Evolutionary conservation across 2,329 filamentous ascomycete species (phyloP), one percentile per base, ranked within the genome.

Genomic region (Annulohypoxylon truncatum): DNA sequence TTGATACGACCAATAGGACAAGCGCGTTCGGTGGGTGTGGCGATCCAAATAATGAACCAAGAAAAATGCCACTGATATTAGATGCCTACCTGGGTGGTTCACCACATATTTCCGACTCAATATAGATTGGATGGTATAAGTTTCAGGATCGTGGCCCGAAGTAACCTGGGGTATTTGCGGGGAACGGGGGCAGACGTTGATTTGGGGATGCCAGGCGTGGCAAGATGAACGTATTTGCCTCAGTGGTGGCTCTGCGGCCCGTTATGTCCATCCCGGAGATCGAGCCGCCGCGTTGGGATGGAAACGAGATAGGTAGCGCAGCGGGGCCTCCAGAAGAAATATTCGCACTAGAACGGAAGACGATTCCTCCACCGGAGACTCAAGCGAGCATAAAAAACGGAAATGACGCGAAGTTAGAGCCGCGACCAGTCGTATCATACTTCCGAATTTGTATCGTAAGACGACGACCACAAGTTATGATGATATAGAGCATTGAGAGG

Each of bases 161-260:
- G 67, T 64, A 68, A 70, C 67, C 67, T 70, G 62, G 61, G 67
- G 59, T 66, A 64, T 63, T 70, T 64, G 64, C 60, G 67, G 67
- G 67, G 67, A 62, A 69, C 59, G 58, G 65, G 47, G 54, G 35
- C 38, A 58, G 40, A 55, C 5, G 47, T 12, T 67, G 64, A 60
- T 67, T 64, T 47, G 63, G 64, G 64, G 53, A 8, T 29, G 26
- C 33, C 35, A 64, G 61, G 64, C 64, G 54, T 68, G 54, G 64
- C 61, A 60, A 63, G 48, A 47, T 51, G 35, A 53, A 31, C 44
- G 33, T 56, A 66, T 61, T 56, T 65, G 50, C 44, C 52, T 55
- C 59, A 56, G 33, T 33, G 51, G n/a, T 68, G 67, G 67, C 61
- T 58, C 48, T 35, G 52, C 67, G 67, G 67, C 67, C 67, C 67